These are phyloP conservation scores for Hippophae tibetana DNA, from an alignment of 306 rosid species.

Conservation along the genomic window DNA sequence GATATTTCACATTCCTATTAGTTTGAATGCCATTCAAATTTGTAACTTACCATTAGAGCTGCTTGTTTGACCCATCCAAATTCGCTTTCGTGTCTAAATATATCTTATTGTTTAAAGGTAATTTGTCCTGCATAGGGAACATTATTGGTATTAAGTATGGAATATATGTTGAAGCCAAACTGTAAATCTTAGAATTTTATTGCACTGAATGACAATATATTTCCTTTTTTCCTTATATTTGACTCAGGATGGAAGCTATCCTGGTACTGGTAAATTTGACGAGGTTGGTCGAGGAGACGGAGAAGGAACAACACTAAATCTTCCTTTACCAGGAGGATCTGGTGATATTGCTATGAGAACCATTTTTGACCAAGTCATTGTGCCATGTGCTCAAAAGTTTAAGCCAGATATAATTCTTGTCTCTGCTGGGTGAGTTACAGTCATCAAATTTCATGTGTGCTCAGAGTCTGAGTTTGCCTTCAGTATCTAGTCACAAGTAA, in stretches of 20 bases:
- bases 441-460: too few species aligned
- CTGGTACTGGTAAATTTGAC: slow-evolving; percentile 84
- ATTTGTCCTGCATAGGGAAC: too few species aligned
- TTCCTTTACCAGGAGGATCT: slow-evolving; percentile 94
- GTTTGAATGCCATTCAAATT: too few species aligned
- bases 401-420: slow-evolving; percentile 88
- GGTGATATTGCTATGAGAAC: slow-evolving; percentile 71
- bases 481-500: background rate
- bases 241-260: slow-evolving; percentile 82
- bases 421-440: slow-evolving; percentile 82
- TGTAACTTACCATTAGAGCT: too few species aligned
- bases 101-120: too few species aligned
- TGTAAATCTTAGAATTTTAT: background rate
- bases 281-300: slow-evolving; percentile 78
- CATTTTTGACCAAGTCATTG: slow-evolving; percentile 79
- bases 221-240: slow-evolving; percentile 3
- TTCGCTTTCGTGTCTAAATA: too few species aligned
- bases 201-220: background rate
- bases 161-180: background rate
- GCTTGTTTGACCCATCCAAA: too few species aligned
- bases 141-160: too few species aligned
- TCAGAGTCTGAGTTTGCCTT: background rate
- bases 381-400: slow-evolving; percentile 79
- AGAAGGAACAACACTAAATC: slow-evolving; percentile 81
- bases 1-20: too few species aligned